Evolutionary conservation across 306 rosid genomes (phyloP), one percentile per base, ranked within the genome.

Genomic region (Castanea sativa): DNA sequence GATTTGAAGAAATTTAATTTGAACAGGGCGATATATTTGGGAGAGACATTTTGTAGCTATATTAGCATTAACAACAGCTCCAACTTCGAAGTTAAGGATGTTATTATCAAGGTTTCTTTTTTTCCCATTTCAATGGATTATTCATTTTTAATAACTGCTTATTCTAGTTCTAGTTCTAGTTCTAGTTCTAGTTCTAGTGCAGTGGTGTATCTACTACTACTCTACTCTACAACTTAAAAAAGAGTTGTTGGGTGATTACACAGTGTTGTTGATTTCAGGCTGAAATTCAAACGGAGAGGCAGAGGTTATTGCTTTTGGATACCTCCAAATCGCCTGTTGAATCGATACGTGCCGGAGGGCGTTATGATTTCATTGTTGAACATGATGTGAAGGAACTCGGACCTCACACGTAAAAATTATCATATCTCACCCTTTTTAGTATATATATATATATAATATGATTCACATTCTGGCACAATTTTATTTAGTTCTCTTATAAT

Each of bases 371-470:
- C 92, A 95, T 95, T 35, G 99, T 95, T 9, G 99, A 95, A 70
- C 98, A 95, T 71, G 99, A 95, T 69, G 99, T 95, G 76, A 95
- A 92, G 85, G 98, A 95, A 79, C 98, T 95, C 35, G 99, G 99
- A 77, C 90, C 98, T 84, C 98, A 95, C 88, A 95, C 98, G 99
- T 95, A 81, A 81, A 88, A 81, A 88, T 79, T 68, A 68, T 58
- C 3, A 56, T 13, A 59, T 69, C 43, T 59, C 63, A 19, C 55
- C 16, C 71, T 65, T 72, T 38, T 11, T 25, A 60, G 20, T 71
- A 3, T 81, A 53, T 67, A 78, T 71, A 3, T 81, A 53, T 67
- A 78, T 33, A 52, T 32, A 27, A 1, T 2, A 25, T 29, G 27
- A 23, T 33, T 55, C 71, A 21, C 57, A 29, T 53, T 30, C 38